Conservation (phyloP, 192 early-diverging fungal genomes). For the Haplosporangium gracile region DNA sequence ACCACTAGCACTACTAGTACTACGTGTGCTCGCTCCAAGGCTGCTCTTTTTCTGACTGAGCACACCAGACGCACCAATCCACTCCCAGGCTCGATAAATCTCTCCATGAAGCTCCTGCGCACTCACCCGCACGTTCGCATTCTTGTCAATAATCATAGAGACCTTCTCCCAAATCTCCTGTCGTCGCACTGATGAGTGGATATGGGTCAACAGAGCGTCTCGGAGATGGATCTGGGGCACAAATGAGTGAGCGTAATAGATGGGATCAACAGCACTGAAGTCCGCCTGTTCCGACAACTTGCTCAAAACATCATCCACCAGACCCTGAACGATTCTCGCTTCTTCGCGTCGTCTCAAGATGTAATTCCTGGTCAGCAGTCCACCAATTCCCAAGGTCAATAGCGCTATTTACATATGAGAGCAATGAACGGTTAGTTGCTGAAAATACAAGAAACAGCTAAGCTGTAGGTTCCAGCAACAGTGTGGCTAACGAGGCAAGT, state of each 20-base stretch:
- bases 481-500: background rate
- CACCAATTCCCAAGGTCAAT: background rate
- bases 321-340: background rate
- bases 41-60: slow-evolving; percentile 8
- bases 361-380: background rate
- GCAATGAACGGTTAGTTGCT: background rate
- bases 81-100: slow-evolving; percentile 75
- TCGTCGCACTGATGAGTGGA: slow-evolving; percentile 44
- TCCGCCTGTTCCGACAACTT: slow-evolving; percentile 59
- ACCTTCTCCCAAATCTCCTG: slow-evolving; percentile 71
- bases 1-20: background rate
- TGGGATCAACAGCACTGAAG: slow-evolving; percentile 65
- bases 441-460: too few species aligned
- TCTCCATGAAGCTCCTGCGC: slow-evolving; percentile 70
- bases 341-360: slow-evolving; percentile 15
- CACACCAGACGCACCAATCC: slow-evolving; percentile 62
- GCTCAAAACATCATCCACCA: slow-evolving; percentile 10
- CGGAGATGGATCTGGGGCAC: slow-evolving; percentile 64
- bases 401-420: background rate
- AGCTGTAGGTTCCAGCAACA: background rate
- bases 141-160: slow-evolving; percentile 65
- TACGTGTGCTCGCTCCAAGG: background rate
- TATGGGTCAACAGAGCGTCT: slow-evolving; percentile 63
- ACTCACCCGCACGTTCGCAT: slow-evolving; percentile 70
- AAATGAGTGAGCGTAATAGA: slow-evolving; percentile 54